phyloP scores from a whole-genome alignment of 371 early-diverging fungal genomes.

The Mucor lusitanicus region DNA sequence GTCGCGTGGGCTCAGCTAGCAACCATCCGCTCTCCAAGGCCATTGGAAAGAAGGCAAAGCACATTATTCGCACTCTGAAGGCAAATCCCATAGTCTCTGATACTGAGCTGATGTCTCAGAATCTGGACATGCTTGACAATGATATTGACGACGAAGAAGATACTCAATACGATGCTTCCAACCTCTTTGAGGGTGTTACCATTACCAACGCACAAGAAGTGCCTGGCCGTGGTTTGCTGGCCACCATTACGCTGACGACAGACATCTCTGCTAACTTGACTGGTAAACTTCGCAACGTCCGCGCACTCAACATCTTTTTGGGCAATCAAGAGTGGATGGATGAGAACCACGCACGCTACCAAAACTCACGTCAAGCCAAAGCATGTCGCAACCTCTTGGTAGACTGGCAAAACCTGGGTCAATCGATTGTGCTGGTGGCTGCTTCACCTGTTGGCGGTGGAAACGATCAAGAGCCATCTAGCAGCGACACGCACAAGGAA shows the following conservation, averaged over 20 bases:
- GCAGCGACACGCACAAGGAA: conserved; percentile 26
- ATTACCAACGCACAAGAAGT: conserved; percentile 62
- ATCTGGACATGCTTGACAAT: neutral
- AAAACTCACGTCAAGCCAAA: conserved; percentile 43
- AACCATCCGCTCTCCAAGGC: conserved; percentile 50
- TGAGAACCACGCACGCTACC: conserved; percentile 59
- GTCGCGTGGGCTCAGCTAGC: conserved; percentile 45
- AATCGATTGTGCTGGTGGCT: conserved; percentile 65
- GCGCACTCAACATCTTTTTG: conserved; percentile 56
- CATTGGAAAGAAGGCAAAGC: conserved; percentile 40
- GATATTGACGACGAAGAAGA: conserved; percentile 9
- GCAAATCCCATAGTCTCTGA: conserved; percentile 8
- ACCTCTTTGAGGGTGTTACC: conserved; percentile 51
- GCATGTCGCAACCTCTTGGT: conserved; percentile 26
- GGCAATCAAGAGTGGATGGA: conserved; percentile 76
- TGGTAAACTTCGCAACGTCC: conserved; percentile 34
- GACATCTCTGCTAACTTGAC: conserved; percentile 24
- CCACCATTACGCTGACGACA: conserved; percentile 40
- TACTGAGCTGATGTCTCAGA: neutral
- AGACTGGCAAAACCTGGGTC: conserved; percentile 63
- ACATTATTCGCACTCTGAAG: conserved; percentile 11
- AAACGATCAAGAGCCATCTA: conserved; percentile 14
- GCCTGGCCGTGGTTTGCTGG: conserved; percentile 69
- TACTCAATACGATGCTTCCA: neutral
- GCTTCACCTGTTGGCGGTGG: conserved; percentile 45